Base-by-base conservation (phyloP, 805 yeast species). In the Cyberlindnera americana region DNA sequence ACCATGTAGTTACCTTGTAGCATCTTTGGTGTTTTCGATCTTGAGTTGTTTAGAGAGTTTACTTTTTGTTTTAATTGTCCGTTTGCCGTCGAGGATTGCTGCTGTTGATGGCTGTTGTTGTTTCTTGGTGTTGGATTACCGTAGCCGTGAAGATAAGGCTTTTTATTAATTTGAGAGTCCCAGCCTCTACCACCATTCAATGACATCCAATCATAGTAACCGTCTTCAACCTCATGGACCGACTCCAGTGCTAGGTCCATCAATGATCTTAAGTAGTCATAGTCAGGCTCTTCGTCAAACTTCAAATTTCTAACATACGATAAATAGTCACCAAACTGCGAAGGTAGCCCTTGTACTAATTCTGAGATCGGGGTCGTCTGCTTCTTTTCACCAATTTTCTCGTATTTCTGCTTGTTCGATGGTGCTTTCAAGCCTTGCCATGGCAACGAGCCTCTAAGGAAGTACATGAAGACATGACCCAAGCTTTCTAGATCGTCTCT, bases 401-500 rank as follows among this genome's bases (percentile, higher is more conserved):
- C 98, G 65, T 93, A 93, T 67, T 93, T 93, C 56, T 88, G 96
- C 66, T 93, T 91, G 71, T 93, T 93, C 29, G 96, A 90, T 50
- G 96, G 96, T 6, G 99, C 99, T 64, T 93, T 91, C 52, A 93
- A 73, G 19, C 99, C 99, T 70, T 93, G 99, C 99, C 99, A 93
- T 47, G 99, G 99, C 57, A 93, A 71, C 43, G 87, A 86, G 33
- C 99, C 99, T 54, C 95, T 78, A 50, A 91, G 65, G 64, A 93
- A 93, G 66, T 93, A 93, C 70, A 93, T 85, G 58, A 93, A 88
- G 8, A 93, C 99, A 63, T 93, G 97, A 24, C 97, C 99, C 58
- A 93, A 72, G 40, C 95, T 87, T 68, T 93, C 99, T 58, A 93
- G 75, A 65, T 93, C 99, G 59, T 93, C 99, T 56, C 99, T 76